A percentile compares a stretch with the other conserved stretches of the same genome.
These are phyloP conservation scores for Gamsiella multidivaricata DNA, from an alignment of 192 early-diverging fungal genomes.

Conservation along the genomic window DNA sequence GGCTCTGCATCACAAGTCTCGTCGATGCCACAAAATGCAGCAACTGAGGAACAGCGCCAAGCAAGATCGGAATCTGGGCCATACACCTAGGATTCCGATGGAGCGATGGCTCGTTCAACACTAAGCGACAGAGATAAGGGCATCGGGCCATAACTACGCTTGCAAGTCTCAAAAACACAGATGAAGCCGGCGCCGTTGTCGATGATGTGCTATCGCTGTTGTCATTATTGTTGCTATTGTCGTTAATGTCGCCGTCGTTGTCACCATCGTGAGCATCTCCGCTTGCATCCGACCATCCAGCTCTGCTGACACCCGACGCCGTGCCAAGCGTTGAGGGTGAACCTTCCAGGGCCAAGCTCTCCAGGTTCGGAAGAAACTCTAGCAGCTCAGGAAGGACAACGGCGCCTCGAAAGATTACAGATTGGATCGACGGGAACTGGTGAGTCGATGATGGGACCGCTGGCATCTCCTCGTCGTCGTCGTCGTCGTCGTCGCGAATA, in stretches of 20 bases:
- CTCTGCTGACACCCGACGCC: too few relatives aligned
- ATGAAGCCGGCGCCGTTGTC: background rate
- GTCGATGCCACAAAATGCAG: slow-evolving; percentile 12
- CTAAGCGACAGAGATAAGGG: background rate
- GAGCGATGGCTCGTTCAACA: slow-evolving; percentile 15
- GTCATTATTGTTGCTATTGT: too few relatives aligned
- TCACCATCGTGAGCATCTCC: too few relatives aligned
- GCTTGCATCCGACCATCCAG: too few relatives aligned
- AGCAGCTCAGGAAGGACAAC: slow-evolving; percentile 10
- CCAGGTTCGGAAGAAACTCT: slow-evolving; percentile 18
- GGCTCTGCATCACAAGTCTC: background rate
- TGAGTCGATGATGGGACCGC: background rate
- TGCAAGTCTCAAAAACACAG: background rate
- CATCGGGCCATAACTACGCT: background rate
- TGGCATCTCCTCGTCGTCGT: background rate
- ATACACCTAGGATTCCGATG: background rate
- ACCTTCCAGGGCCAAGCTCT: slow-evolving; percentile 11
- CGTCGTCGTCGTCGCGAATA: background rate
- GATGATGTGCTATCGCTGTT: background rate
- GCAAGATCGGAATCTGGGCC: background rate
- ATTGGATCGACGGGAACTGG: slow-evolving; percentile 20
- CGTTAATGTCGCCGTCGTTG: too few relatives aligned
- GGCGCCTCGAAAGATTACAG: slow-evolving; percentile 16
- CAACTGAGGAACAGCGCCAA: background rate
- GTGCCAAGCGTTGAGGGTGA: too few relatives aligned